Evolutionary conservation across 2,329 filamentous ascomycete genomes (phyloP), one percentile per base, ranked within the genome.

Genomic region (Penicillium olsonii): DNA sequence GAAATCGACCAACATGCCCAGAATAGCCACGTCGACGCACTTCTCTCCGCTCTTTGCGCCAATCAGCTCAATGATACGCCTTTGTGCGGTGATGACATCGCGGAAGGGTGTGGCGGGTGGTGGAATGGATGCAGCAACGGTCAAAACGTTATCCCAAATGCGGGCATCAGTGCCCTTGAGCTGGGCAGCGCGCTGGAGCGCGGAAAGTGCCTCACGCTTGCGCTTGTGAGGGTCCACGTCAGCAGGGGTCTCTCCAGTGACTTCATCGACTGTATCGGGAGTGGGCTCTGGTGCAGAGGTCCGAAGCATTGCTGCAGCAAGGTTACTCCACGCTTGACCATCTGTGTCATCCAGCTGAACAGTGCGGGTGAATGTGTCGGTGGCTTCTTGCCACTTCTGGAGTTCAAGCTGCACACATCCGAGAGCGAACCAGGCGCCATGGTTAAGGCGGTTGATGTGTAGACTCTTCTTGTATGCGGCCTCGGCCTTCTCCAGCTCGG

Each of bases 71-170:
- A 96, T 83, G 43, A 97, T 79, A 53, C 87, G 84, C 34, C 81
- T 82, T 51, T 94, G 80, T 0, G 90, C 90, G 4, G 86, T 78
- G 26, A 96, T 75, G 42, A 96, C 83, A 54, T 96, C 90, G 0
- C 77, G 69, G 64, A 90, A 85, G 0, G 87, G 84, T 0, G 72
- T 76, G 24, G 59, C 51, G 1, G 89, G 87, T 0, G 92, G 92
- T 1, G 79, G 80, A 22, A 94, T 81, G 2, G 90, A 88, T 0
- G 88, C 84, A 0, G 89, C 87, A 18, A 97, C 85, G 0, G 91
- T 94, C 49, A 99, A 82, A 14, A 97, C 87, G 63, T 99, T 99
- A 67, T 95, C 90, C 92, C 92, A 97, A 68, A 99, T 96, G 60
- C 90, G 85, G 81, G 87, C 89, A 73, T 92, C 92, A 61, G 91